Evolutionary conservation across 148 eudicot species (phyloP), one percentile per base, ranked within the genome.

Genomic region (Cornus florida): DNA sequence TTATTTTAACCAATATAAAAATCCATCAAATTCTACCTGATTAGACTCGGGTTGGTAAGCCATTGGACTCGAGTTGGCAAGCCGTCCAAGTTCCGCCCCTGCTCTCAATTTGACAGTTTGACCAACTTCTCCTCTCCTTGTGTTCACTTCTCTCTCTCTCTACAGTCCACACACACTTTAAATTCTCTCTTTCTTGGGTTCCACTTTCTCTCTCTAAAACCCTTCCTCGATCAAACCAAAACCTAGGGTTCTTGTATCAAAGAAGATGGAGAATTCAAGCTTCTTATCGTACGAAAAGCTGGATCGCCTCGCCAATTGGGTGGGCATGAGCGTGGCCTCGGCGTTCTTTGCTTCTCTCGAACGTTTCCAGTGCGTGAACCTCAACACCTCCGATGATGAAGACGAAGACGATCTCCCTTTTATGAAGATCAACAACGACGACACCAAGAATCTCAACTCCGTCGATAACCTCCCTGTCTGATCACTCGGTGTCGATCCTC

Each of bases 331-430:
- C 86, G 92, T 92, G 7, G 89, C 90, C 46, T 79, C 92, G 33
- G 97, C 97, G 38, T 92, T 92, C 82, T 92, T 92, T 85, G 84
- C 97, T 46, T 92, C 94, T 22, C 79, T 92, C 0, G 94, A 92
- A 71, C 92, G 92, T 0, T 92, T 87, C 78, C 86, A 92, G 4
- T 92, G 94, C 87, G 84, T 92, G 82, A 88, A 88, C 74, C 88
- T 92, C 77, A 75, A 81, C 86, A 88, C 97, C 69, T 41, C 84
- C 80, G 89, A 90, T 17, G 67, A 66, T 41, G 93, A 87, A 38
- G 83, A 85, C 69, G 82, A 86, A 33, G 94, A 28, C 28, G 28
- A 89, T 83, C 91, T 89, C 7, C 86, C 91, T 23, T 79, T 92
- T 22, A 91, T 91, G 88, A 74, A 56, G 0, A 16, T 84, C 9